phyloP scores from a whole-genome alignment of 2,329 filamentous ascomycete genomes.

The Fusarium brachygibbosum region DNA sequence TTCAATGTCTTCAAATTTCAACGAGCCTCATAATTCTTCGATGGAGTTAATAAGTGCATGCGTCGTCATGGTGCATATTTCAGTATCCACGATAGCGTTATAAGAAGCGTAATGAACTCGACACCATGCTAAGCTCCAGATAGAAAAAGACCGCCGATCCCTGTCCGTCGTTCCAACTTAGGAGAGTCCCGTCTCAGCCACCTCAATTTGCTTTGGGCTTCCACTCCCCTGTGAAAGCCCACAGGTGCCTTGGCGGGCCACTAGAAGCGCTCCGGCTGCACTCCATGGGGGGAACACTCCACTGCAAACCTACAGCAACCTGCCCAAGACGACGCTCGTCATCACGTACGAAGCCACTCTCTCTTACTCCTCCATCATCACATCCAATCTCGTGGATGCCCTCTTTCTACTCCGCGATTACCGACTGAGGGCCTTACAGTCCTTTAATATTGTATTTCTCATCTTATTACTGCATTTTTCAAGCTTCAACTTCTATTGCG shows the following conservation, averaged over 20 bases:
- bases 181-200: slow-evolving; percentile 38
- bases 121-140: slow-evolving; percentile 9
- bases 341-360: slow-evolving; percentile 38
- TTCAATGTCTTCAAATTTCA: slow-evolving; percentile 16
- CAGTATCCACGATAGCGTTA: slow-evolving; percentile 19
- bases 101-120: slow-evolving; percentile 18
- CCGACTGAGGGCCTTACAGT: slow-evolving; percentile 28
- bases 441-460: slow-evolving; percentile 40
- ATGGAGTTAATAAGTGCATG: not conserved
- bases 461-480: slow-evolving; percentile 34
- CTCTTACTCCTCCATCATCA: slow-evolving; percentile 39
- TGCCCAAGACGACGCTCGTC: slow-evolving; percentile 31
- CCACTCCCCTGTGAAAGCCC: slow-evolving; percentile 25
- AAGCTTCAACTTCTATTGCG: not conserved
- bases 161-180: slow-evolving; percentile 15
- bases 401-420: slow-evolving; percentile 30
- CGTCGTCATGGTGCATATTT: slow-evolving; percentile 20
- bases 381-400: slow-evolving; percentile 29
- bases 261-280: slow-evolving; percentile 22
- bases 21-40: not conserved
- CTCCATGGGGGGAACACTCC: slow-evolving; percentile 31
- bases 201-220: slow-evolving; percentile 40
- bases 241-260: slow-evolving; percentile 27
- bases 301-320: slow-evolving; percentile 34
- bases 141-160: slow-evolving; percentile 33